Base-by-base conservation (phyloP, 2,329 filamentous ascomycete species). In the Nemania sp. region DNA sequence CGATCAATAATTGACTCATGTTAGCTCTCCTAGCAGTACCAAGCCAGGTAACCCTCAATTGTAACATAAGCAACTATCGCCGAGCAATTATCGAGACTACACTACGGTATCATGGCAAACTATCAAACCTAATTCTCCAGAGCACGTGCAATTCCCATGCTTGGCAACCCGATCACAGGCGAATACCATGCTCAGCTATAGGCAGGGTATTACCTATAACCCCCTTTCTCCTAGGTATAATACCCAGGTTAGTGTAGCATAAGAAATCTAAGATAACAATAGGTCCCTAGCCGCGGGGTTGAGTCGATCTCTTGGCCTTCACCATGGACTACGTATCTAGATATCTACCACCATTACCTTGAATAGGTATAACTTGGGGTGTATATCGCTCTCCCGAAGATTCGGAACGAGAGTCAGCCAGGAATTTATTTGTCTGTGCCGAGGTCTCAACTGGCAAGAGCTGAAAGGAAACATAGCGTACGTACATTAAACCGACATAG, bases 401-500 rank as follows among this genome's bases (percentile, higher is more conserved):
- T 29, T 29, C 7, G 25, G 25, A 4, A 29, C 25, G 3, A 29
- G 25, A 29, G 25, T 29, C 25, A 29, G 25, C n/a, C n/a, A n/a
- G n/a, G n/a, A n/a, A n/a, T n/a, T 29, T 20, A 37, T 15, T 17
- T 37, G 42, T 29, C 35, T 32, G 18, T 51, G 40, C 37, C 40
- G 37, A 50, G n/a, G 40, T 46, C 48, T 45, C 40, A 35, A 35
- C 47, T 32, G 40, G 45, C n/a, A 50, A 47, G 34, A 12, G 49
- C 53, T 52, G 50, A 37, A 50, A 34, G 13, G 51, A 15, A 51
- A 47, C 54, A 47, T n/a, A 29, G 25, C 25, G 25, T 39, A 39
- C 25, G 25, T 39, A 39, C 35, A 29, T 47, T 52, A 10, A 43
- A 46, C 47, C 45, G 34, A 4, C 35, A 25, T 40, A 13, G 37